These are phyloP conservation scores for Psilocybe tampanensis DNA, from an alignment of 768 basidiomycete genomes.

Conservation along the genomic window DNA sequence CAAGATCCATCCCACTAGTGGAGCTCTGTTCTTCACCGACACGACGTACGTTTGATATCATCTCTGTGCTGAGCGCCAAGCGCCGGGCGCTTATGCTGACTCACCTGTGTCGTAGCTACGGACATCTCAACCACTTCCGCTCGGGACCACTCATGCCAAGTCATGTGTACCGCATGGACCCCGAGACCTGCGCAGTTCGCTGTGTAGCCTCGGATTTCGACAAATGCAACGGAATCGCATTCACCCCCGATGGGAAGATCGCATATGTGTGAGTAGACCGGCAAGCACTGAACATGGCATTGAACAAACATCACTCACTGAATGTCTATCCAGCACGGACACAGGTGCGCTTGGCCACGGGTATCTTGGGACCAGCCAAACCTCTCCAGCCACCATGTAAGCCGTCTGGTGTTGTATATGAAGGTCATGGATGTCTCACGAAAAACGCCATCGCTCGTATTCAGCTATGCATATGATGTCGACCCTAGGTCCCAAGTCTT, in stretches of 20 bases:
- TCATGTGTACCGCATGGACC: slow-evolving; percentile 80
- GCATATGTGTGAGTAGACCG: slow-evolving; percentile 69
- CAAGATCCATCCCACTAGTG: slow-evolving; percentile 67
- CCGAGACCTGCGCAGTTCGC: slow-evolving; percentile 60
- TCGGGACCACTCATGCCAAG: slow-evolving; percentile 65
- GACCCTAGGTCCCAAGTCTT: slow-evolving; percentile 55
- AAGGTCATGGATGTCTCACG: no score
- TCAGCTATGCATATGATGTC: slow-evolving; percentile 71
- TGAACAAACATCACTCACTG: no score
- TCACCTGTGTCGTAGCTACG: no score
- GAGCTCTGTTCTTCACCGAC: slow-evolving; percentile 73
- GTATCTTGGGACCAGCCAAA: slow-evolving; percentile 38
- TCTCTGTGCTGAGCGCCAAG: no score
- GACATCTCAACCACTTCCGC: slow-evolving; percentile 66
- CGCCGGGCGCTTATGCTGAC: no score
- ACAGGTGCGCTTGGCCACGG: slow-evolving; percentile 50
- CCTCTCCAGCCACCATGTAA: slow-evolving; percentile 70
- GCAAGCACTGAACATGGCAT: no score
- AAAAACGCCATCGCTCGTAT: not conserved
- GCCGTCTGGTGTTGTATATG: slow-evolving; percentile 22
- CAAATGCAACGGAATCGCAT: slow-evolving; percentile 74
- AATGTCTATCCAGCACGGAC: slow-evolving; percentile 43
- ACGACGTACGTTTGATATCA: no score
- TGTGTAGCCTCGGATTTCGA: slow-evolving; percentile 78
- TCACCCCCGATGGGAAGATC: slow-evolving; percentile 60